These are phyloP conservation scores for Millerago galiae DNA, from an alignment of 805 yeast genomes.

Conservation along the genomic window DNA sequence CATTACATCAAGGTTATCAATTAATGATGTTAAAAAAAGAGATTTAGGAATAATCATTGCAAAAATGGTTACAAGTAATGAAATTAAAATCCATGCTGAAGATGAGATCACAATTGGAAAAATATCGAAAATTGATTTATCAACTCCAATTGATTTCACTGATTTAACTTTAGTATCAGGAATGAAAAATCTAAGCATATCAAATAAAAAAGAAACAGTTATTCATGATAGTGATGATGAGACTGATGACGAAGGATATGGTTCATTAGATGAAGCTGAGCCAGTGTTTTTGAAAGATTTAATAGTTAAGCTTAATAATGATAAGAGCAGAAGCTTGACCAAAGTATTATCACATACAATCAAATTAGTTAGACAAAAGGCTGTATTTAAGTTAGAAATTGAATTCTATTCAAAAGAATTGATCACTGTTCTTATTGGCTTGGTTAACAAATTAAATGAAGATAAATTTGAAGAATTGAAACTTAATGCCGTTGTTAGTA, in stretches of 20 bases:
- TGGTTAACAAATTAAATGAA: conserved; percentile 53
- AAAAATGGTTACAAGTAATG: conserved; percentile 33
- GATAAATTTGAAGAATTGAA: conserved; percentile 56
- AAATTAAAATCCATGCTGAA: conserved; percentile 25
- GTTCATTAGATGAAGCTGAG: conserved; percentile 34
- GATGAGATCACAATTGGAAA: conserved; percentile 12
- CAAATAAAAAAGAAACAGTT: conserved; percentile 7
- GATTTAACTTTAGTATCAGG: conserved; percentile 11
- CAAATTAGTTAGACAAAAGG: conserved; percentile 59
- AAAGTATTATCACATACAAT: conserved; percentile 42
- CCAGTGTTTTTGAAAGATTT: conserved; percentile 75
- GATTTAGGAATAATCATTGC: conserved; percentile 53
- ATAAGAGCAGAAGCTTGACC: conserved; percentile 32
- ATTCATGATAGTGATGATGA: conserved; percentile 24
- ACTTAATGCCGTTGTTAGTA: conserved; percentile 58
- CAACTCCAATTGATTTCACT: conserved; percentile 10
- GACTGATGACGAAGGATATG: conserved; percentile 15
- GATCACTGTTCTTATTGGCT: conserved; percentile 41
- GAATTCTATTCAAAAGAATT: conserved; percentile 50
- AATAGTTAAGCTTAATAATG: conserved; percentile 45
- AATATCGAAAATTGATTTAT: conserved; percentile 4
- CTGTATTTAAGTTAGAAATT: conserved; percentile 53
- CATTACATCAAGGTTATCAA: conserved; percentile 48
- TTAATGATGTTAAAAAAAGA: conserved; percentile 40
- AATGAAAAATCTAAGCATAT: conserved; percentile 8